A percentile compares a stretch with the other conserved stretches of the same genome.
Conservation (phyloP, 768 basidiomycete genomes). For the Podaxis mareebaensis region DNA sequence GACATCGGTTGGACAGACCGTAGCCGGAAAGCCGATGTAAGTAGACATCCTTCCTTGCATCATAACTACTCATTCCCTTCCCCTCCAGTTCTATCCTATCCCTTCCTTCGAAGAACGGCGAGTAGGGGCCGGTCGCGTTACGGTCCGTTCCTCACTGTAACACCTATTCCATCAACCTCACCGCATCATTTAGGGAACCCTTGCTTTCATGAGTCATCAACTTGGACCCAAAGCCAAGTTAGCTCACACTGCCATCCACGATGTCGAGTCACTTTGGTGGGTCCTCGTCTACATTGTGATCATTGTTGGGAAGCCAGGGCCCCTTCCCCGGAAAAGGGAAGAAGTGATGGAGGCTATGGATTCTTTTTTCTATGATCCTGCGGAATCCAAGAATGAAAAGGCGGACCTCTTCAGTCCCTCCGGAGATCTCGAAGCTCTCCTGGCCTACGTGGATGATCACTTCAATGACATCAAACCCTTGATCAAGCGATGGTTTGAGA, state of each 20-base stretch:
- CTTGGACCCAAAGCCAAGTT: rapidly evolving
- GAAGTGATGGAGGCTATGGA: too few relatives aligned
- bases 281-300: neutral
- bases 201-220: neutral
- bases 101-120: neutral
- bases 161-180: neutral
- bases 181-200: neutral
- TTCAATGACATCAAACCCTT: neutral
- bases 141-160: too few relatives aligned
- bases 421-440: too few relatives aligned
- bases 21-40: too few relatives aligned
- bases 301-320: too few relatives aligned
- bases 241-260: neutral
- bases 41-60: too few relatives aligned
- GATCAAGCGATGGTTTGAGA: neutral
- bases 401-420: too few relatives aligned
- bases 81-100: neutral
- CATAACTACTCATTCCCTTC: neutral
- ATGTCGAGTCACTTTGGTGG: neutral
- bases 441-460: neutral
- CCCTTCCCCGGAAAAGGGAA: too few relatives aligned
- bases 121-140: too few relatives aligned
- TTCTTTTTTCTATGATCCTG: too few relatives aligned
- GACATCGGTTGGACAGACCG: too few relatives aligned
- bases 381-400: too few relatives aligned